These are phyloP conservation scores for Fusarium marasasianum DNA, from an alignment of 2,329 filamentous ascomycete genomes.

Conservation along the genomic window DNA sequence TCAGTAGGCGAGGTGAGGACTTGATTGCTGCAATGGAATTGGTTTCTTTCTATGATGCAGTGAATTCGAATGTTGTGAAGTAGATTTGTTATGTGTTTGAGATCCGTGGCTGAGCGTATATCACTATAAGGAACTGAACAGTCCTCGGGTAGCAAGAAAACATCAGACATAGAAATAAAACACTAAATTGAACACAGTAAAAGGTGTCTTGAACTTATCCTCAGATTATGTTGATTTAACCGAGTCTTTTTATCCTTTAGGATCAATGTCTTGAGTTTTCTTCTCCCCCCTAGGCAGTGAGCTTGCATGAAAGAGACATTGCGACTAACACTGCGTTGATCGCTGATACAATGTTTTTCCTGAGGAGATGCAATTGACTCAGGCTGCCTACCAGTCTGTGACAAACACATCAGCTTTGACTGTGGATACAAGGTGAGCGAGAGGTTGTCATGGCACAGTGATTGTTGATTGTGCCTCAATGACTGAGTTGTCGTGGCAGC, in stretches of 20 bases:
- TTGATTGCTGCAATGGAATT: neutral
- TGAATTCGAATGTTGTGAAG: neutral
- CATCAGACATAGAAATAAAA: too few relatives aligned
- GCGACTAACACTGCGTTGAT: fast-evolving
- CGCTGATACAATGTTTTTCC: fast-evolving
- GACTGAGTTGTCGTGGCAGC: fast-evolving
- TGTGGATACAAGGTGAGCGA: too few relatives aligned
- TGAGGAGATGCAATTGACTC: neutral
- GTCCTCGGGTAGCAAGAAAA: too few relatives aligned
- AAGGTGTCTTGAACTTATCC: too few relatives aligned
- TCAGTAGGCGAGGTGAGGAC: fast-evolving
- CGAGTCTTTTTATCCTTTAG: too few relatives aligned
- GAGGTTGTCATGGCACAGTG: fast-evolving
- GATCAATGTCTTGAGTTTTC: too few relatives aligned
- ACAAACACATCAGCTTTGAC: neutral
- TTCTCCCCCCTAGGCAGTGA: neutral
- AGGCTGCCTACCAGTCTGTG: neutral
- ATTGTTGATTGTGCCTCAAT: neutral
- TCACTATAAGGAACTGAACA: neutral
- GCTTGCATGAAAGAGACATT: neutral
- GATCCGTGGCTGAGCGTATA: neutral
- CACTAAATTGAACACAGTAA: too few relatives aligned
- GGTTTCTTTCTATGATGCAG: neutral
- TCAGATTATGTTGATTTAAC: too few relatives aligned
- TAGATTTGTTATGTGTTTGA: neutral